Percentiles rank a stretch among this genome's conserved stretches.
phyloP scores from a whole-genome alignment of 352 stramenopile genomes.

The Blastocystis hominis region DNA sequence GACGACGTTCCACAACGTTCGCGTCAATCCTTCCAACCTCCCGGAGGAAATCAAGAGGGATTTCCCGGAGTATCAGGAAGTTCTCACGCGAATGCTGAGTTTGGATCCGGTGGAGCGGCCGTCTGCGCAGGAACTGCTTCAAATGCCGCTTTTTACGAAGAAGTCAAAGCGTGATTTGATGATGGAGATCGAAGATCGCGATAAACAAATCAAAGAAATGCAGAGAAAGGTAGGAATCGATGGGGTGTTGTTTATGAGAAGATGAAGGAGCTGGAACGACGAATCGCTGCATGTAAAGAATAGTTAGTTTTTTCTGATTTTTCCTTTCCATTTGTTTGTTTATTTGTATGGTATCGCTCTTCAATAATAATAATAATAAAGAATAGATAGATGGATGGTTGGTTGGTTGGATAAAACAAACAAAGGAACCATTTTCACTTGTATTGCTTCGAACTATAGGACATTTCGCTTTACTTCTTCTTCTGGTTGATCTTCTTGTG shows the following conservation, averaged over 20 bases:
- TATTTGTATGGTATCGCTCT: neutral
- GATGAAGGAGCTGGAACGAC: conserved; percentile 7
- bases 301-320: neutral
- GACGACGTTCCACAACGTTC: neutral
- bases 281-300: neutral
- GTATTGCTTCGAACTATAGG: too few species aligned
- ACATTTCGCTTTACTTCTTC: too few species aligned
- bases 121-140: neutral
- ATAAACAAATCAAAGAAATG: neutral
- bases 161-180: neutral
- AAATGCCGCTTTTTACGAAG: neutral
- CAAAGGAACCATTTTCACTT: too few species aligned
- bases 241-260: neutral
- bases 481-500: too few species aligned
- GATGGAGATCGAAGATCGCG: neutral
- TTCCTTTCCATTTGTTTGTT: neutral
- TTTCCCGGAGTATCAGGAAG: neutral
- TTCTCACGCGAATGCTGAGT: neutral
- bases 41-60: neutral
- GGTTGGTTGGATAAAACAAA: neutral
- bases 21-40: neutral
- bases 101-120: neutral
- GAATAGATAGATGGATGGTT: neutral
- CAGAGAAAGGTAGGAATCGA: neutral
- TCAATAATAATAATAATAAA: neutral